Evolutionary conservation across 2,329 filamentous ascomycete species (phyloP).

Genomic region (Periconia macrospinosa): DNA sequence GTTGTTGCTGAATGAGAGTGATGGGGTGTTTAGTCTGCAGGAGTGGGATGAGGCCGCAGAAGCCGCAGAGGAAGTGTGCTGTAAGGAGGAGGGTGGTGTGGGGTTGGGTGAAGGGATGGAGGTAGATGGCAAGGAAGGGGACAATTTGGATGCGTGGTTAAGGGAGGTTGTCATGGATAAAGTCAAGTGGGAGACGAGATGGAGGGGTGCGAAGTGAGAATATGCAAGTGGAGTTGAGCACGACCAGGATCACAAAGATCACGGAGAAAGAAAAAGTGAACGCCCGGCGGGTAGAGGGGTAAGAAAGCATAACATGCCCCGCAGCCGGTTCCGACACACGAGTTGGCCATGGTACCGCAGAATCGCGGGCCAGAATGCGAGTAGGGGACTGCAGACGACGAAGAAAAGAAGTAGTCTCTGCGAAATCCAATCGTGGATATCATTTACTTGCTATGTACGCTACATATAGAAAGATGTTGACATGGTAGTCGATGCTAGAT

Average conservation of each 20-base stretch:
- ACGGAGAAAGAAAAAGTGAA: too few relatives aligned
- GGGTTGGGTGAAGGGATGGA: constrained; percentile 44
- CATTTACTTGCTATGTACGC: background rate
- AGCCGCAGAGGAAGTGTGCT: constrained; percentile 68
- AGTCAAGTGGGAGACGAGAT: constrained; percentile 44
- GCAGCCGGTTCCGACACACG: background rate
- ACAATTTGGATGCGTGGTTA: constrained; percentile 43
- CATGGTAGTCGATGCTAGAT: background rate
- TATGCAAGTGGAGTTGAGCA: background rate
- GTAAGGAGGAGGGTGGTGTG: constrained; percentile 42
- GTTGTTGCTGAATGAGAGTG: constrained; percentile 77
- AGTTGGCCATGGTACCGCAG: background rate
- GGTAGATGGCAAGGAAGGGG: constrained; percentile 35
- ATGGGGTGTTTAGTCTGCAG: constrained; percentile 73
- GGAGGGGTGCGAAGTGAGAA: constrained; percentile 40
- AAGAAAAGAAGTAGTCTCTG: too few relatives aligned
- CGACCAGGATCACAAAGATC: background rate
- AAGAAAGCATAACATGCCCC: background rate
- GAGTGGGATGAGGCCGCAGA: constrained; percentile 75
- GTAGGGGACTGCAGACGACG: too few relatives aligned
- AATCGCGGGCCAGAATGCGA: background rate
- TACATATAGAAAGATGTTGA: background rate
- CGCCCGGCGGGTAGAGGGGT: too few relatives aligned
- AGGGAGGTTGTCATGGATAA: constrained; percentile 44
- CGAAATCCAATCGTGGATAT: too few relatives aligned